Evolutionary conservation across 495 filamentous ascomycete species (phyloP).

Genomic region (Melanomma pulvis-pyrius): DNA sequence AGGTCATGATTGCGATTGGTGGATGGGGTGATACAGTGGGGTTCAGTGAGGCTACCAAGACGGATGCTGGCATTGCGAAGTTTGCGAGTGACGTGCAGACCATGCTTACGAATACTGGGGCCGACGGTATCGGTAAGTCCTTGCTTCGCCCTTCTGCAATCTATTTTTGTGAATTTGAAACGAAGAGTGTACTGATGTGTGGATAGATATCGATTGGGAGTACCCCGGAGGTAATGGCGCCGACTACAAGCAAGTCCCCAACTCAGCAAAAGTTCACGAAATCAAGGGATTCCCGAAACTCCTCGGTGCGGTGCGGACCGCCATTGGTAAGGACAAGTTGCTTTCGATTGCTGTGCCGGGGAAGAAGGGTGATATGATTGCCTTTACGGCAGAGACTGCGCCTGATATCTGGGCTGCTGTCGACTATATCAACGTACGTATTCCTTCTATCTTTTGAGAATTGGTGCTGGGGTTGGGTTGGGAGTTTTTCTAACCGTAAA

Average conservation of each 20-base stretch:
- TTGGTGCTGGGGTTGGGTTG: too few relatives aligned
- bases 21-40: constrained; percentile 72
- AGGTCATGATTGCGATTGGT: constrained; percentile 69
- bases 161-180: not conserved
- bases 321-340: constrained; percentile 61
- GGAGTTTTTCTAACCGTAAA: too few relatives aligned
- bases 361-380: constrained; percentile 69
- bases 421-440: constrained; percentile 69
- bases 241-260: constrained; percentile 72
- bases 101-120: constrained; percentile 60
- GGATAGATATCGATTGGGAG: constrained; percentile 76
- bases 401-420: constrained; percentile 65
- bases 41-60: constrained; percentile 61
- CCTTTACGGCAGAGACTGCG: constrained; percentile 65
- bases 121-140: constrained; percentile 33
- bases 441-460: not conserved
- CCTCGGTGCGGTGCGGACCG: constrained; percentile 60
- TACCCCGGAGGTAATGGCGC: constrained; percentile 79
- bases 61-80: constrained; percentile 52
- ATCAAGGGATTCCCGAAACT: constrained; percentile 67
- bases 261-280: constrained; percentile 61
- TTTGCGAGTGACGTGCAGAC: constrained; percentile 67
- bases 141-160: not conserved
- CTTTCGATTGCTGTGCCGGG: constrained; percentile 75
- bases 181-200: not conserved